phyloP scores from a whole-genome alignment of 805 yeast species.

The Danielia oregonensis region DNA sequence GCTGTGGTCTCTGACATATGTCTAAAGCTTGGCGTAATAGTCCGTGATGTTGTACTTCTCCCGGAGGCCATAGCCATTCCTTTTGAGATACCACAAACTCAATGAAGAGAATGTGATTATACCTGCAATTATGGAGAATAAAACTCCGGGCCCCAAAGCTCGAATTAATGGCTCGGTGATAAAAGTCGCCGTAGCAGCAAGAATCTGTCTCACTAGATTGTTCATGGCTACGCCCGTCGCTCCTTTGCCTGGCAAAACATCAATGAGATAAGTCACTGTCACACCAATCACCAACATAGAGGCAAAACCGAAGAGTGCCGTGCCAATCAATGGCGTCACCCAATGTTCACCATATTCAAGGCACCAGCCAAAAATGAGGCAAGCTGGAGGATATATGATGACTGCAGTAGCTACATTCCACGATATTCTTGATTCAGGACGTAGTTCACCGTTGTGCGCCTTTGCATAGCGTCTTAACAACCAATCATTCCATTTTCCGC shows the following conservation, averaged over 20 bases:
- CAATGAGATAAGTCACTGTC: constrained; percentile 76
- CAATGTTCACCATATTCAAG: constrained; percentile 62
- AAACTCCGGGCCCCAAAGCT: constrained; percentile 69
- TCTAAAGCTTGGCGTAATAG: constrained; percentile 51
- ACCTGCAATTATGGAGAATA: constrained; percentile 65
- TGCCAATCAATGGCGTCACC: constrained; percentile 78
- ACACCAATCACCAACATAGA: constrained; percentile 82
- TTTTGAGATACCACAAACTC: constrained; percentile 46
- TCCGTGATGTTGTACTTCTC: constrained; percentile 56
- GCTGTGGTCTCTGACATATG: too few species aligned
- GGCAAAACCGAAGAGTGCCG: constrained; percentile 77
- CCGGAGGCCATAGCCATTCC: constrained; percentile 58
- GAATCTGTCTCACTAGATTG: constrained; percentile 65
- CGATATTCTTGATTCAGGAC: constrained; percentile 78
- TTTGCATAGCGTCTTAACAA: constrained; percentile 50
- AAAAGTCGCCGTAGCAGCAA: constrained; percentile 77
- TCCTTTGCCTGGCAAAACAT: constrained; percentile 81
- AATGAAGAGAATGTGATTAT: constrained; percentile 43
- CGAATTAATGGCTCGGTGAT: constrained; percentile 64
- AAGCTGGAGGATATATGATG: constrained; percentile 55
- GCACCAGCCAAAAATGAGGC: constrained; percentile 82
- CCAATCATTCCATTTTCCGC: constrained; percentile 76
- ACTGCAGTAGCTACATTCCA: constrained; percentile 70
- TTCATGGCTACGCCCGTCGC: constrained; percentile 87
- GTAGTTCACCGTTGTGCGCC: constrained; percentile 57